These are phyloP conservation scores for Candida freyschussii DNA, from an alignment of 1,139 yeast species.

Conservation along the genomic window DNA sequence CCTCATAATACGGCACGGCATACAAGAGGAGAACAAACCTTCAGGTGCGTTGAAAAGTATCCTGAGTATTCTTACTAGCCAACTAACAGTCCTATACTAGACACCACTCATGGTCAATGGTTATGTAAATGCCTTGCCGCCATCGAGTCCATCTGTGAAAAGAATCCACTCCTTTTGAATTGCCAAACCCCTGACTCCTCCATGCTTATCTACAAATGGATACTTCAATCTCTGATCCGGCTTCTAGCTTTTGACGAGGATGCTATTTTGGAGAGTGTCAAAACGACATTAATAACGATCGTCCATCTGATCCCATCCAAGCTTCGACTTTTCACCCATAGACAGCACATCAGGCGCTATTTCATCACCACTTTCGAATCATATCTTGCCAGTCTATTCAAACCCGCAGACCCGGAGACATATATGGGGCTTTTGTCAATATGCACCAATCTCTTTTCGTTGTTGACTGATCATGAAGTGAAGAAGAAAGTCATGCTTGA, in stretches of 20 bases:
- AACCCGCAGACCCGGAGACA: conserved; percentile 11
- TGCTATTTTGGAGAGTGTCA: conserved; percentile 16
- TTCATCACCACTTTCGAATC: conserved; percentile 15
- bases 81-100: conserved; percentile 1
- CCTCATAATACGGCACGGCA: conserved; percentile 13
- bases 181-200: conserved; percentile 7
- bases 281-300: conserved; percentile 20
- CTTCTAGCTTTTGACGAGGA: conserved; percentile 15
- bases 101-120: conserved; percentile 11
- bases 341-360: conserved; percentile 14
- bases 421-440: conserved; percentile 15
- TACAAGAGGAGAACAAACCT: conserved; percentile 10
- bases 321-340: conserved; percentile 18
- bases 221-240: conserved; percentile 19
- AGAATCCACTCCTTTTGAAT: conserved; percentile 19
- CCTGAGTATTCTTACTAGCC: neutral
- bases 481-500: conserved; percentile 19
- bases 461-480: conserved; percentile 20
- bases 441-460: conserved; percentile 17
- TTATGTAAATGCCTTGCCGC: conserved; percentile 18
- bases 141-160: conserved; percentile 20
- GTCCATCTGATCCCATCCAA: conserved; percentile 20
- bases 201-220: conserved; percentile 17
- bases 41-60: conserved; percentile 2
- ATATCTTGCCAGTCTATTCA: conserved; percentile 12